These are phyloP conservation scores for Microcera coccophila DNA, from an alignment of 2,329 filamentous ascomycete species.

Conservation along the genomic window DNA sequence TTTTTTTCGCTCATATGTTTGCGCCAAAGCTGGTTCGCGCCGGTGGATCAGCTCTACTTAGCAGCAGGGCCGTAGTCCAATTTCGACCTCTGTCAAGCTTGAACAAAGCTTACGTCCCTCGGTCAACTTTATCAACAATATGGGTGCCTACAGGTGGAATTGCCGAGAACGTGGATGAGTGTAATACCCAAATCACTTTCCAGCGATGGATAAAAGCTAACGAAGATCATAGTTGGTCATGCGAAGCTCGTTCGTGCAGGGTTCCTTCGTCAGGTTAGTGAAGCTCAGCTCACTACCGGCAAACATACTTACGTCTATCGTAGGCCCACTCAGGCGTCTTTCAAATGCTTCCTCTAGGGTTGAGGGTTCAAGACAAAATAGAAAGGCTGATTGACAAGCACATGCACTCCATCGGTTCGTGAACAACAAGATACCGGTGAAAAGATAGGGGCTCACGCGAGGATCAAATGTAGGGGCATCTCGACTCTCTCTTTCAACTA, in stretches of 20 bases:
- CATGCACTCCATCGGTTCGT: slow-evolving; percentile 69
- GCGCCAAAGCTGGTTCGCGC: slow-evolving; percentile 11
- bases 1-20: slow-evolving; percentile 11
- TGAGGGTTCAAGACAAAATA: slow-evolving; percentile 83
- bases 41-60: slow-evolving; percentile 8
- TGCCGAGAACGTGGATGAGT: slow-evolving; percentile 52
- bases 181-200: slow-evolving; percentile 30
- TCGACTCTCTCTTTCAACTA: slow-evolving; percentile 75
- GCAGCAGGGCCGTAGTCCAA: slow-evolving; percentile 8
- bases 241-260: slow-evolving; percentile 66
- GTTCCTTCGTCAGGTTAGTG: slow-evolving; percentile 65
- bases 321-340: slow-evolving; percentile 87
- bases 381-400: slow-evolving; percentile 82
- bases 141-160: slow-evolving; percentile 77
- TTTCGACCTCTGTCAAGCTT: slow-evolving; percentile 20
- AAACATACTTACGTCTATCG: slow-evolving; percentile 2
- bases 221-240: slow-evolving; percentile 52
- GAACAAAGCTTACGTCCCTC: slow-evolving; percentile 33
- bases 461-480: slow-evolving; percentile 58
- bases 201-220: slow-evolving; percentile 13
- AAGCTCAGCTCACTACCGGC: neutral
- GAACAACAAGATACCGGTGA: neutral
- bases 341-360: slow-evolving; percentile 82
- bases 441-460: slow-evolving; percentile 7
- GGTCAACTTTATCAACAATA: slow-evolving; percentile 59